Evolutionary conservation across 2,329 filamentous ascomycete species (phyloP).

Genomic region (Epichloe sp.): DNA sequence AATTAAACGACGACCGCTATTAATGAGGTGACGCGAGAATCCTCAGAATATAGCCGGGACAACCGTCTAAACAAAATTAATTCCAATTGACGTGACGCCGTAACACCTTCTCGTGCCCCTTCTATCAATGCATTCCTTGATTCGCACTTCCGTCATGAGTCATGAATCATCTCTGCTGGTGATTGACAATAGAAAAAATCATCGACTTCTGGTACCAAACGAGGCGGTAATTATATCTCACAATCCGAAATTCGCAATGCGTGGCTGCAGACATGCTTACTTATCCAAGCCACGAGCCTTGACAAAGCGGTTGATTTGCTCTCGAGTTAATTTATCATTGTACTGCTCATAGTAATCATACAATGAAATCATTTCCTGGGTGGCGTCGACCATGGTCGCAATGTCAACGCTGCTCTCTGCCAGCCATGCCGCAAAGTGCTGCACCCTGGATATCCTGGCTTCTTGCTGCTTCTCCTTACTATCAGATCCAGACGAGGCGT

Average conservation of each 20-base stretch:
- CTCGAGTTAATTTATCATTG: conserved; percentile 44
- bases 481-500: conserved; percentile 12
- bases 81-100: background rate
- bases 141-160: background rate
- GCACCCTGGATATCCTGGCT: conserved; percentile 50
- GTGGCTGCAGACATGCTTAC: conserved; percentile 11
- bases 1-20: no score
- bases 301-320: conserved; percentile 46
- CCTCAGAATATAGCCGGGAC: background rate
- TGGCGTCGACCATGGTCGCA: conserved; percentile 73
- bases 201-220: no score
- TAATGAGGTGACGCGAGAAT: background rate
- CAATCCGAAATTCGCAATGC: background rate
- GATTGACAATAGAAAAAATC: background rate
- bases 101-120: background rate
- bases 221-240: no score
- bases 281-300: conserved; percentile 45
- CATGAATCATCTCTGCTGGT: background rate
- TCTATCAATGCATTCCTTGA: background rate
- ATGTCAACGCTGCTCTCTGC: conserved; percentile 79
- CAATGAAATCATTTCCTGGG: conserved; percentile 80
- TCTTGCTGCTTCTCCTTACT: conserved; percentile 37
- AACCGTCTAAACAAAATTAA: background rate
- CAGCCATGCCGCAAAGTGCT: conserved; percentile 60
- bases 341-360: conserved; percentile 59